These are phyloP conservation scores for Ogataea hybrid DNA, from an alignment of 1,139 yeast species.

Conservation along the genomic window DNA sequence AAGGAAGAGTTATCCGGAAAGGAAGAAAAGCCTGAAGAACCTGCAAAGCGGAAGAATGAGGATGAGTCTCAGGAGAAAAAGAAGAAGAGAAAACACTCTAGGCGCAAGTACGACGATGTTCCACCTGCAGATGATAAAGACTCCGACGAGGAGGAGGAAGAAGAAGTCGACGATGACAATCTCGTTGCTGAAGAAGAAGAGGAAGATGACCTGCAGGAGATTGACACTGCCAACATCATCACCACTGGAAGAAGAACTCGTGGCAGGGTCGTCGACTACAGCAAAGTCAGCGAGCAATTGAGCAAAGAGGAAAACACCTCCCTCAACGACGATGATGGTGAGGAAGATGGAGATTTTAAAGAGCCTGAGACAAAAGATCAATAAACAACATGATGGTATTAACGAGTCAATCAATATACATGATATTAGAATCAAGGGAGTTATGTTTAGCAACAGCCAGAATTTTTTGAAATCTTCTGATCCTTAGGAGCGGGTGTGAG, in stretches of 20 bases:
- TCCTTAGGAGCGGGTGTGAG: slow-evolving; percentile 94
- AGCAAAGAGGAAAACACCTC: slow-evolving; percentile 46
- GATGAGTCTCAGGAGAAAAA: slow-evolving; percentile 29
- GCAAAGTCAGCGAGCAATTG: slow-evolving; percentile 77
- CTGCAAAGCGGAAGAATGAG: slow-evolving; percentile 22
- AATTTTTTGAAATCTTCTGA: slow-evolving; percentile 57
- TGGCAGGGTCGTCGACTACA: slow-evolving; percentile 84
- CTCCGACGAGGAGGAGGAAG: slow-evolving; percentile 41
- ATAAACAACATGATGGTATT: slow-evolving; percentile 9
- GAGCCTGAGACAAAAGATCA: slow-evolving; percentile 16
- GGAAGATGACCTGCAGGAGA: slow-evolving; percentile 80
- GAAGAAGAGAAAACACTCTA: slow-evolving; percentile 45
- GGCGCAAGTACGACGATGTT: slow-evolving; percentile 51
- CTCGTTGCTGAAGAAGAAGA: slow-evolving; percentile 58
- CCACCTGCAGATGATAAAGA: slow-evolving; percentile 43
- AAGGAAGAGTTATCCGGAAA: slow-evolving; percentile 6
- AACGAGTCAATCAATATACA: slow-evolving; percentile 10
- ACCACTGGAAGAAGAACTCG: slow-evolving; percentile 86
- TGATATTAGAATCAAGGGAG: slow-evolving; percentile 5
- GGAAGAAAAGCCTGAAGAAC: slow-evolving; percentile 8
- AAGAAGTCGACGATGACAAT: slow-evolving; percentile 58
- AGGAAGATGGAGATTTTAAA: slow-evolving; percentile 32
- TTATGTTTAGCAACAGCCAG: slow-evolving; percentile 57
- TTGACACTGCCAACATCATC: slow-evolving; percentile 82
- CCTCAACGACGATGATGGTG: slow-evolving; percentile 48